Conservation (phyloP, 2,329 filamentous ascomycete genomes). For the Alternaria rosae region DNA sequence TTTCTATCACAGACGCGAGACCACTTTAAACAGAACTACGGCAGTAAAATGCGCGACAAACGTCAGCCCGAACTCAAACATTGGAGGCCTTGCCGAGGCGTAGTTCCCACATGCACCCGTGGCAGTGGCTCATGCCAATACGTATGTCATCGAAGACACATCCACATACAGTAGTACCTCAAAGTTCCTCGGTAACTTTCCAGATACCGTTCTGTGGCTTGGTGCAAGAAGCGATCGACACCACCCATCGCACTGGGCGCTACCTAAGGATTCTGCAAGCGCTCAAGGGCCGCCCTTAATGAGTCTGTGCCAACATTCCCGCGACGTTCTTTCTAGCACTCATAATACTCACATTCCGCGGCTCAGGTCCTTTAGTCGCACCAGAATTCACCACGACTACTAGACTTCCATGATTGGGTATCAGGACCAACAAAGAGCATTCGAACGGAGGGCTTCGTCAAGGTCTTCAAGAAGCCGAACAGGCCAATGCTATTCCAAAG, state of each 20-base stretch:
- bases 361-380: neutral
- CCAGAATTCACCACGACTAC: neutral
- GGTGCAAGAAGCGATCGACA: neutral
- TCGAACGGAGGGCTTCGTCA: neutral
- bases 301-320: neutral
- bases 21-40: neutral
- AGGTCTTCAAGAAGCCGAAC: neutral
- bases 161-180: neutral
- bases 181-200: slow-evolving; percentile 10
- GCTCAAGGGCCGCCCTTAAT: neutral
- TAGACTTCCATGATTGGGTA: neutral
- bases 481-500: neutral
- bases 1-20: neutral
- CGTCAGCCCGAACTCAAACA: neutral
- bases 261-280: neutral
- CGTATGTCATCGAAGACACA: neutral
- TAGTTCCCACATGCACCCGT: neutral
- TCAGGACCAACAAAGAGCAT: neutral
- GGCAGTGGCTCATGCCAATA: neutral
- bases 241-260: neutral
- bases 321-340: neutral
- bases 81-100: neutral
- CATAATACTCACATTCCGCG: neutral
- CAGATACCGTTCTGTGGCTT: slow-evolving; percentile 1
- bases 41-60: neutral